Evolutionary conservation across 2,329 filamentous ascomycete genomes (phyloP), one percentile per base, ranked within the genome.

Genomic region (Geosmithia flava): DNA sequence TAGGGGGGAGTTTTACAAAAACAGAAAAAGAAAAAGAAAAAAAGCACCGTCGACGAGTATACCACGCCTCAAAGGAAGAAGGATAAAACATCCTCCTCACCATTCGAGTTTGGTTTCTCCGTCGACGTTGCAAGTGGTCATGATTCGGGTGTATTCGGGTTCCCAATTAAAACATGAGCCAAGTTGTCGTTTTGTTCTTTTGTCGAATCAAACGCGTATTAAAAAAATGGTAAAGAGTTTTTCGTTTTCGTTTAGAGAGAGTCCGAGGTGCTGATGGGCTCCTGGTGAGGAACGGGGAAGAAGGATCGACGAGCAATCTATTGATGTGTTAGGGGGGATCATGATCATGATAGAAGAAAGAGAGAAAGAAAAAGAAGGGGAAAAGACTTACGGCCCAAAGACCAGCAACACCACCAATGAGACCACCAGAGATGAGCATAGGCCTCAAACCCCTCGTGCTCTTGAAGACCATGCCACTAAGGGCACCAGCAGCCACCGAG

Each of bases 401-500:
- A 54, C 86, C 89, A 48, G 93, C 94, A 53, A 93, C 76, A 42
- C 81, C 80, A 47, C 84, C 93, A 50, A 97, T 90, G 55, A 98
- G 83, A 57, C 83, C 87, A 53, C 89, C 87, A 37, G 90, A 95
- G 59, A 97, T 93, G 72, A 93, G 75, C 90, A 97, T 97, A 33
- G 89, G 90, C 66, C 86, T 79, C 52, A 93, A 53, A 6, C 93
- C 93, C 59, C 87, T 79, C 45, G 94, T 97, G 66, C 90, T 95
- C 76, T 96, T 97, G 71, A 98, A 98, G 15, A 98, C 64, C 76
- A 91, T 90, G 50, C 93, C 93, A 61, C 89, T 95, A 56, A 98
- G 65, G 1, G 76, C 85, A 54, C 94, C 93, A 5, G 93, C 91
- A 19, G 78, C 68, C 48, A 98, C 78, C 53, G 88, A 93, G 71